Conservation (phyloP, 2,329 filamentous ascomycete species). For the Trichophyton verrucosum region DNA sequence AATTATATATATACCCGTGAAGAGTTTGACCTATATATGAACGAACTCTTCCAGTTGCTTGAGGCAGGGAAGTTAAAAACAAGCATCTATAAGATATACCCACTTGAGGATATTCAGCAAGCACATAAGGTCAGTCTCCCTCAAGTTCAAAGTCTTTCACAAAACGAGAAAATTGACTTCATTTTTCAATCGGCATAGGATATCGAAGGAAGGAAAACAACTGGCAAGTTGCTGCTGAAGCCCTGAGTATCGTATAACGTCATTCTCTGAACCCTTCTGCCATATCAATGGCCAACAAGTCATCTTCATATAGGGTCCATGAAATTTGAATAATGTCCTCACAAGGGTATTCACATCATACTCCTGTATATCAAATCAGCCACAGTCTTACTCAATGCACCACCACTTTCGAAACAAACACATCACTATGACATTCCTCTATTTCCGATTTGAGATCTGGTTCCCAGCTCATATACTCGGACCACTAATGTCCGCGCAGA, state of each 20-base stretch:
- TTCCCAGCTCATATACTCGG: background rate
- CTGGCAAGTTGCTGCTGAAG: conserved; percentile 68
- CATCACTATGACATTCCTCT: background rate
- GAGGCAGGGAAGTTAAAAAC: conserved; percentile 57
- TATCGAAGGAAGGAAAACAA: conserved; percentile 69
- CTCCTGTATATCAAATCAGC: background rate
- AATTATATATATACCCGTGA: conserved; percentile 57
- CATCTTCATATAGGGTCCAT: background rate
- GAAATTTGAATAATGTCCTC: background rate
- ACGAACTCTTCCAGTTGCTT: conserved; percentile 62
- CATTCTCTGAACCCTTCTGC: background rate
- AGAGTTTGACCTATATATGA: conserved; percentile 57
- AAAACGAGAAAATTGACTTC: background rate
- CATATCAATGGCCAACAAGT: background rate
- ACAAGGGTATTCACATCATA: background rate
- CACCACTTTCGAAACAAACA: background rate
- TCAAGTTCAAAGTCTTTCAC: background rate
- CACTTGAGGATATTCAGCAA: conserved; percentile 56
- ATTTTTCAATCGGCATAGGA: conserved; percentile 36
- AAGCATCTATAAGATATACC: conserved; percentile 63
- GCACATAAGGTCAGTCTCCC: conserved; percentile 47
- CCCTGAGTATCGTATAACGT: conserved; percentile 29
- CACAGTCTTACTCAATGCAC: background rate
- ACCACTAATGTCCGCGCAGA: background rate
- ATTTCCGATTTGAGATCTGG: background rate